Conservation (phyloP, 352 stramenopile species). For the Heterotrichella gracilis region DNA sequence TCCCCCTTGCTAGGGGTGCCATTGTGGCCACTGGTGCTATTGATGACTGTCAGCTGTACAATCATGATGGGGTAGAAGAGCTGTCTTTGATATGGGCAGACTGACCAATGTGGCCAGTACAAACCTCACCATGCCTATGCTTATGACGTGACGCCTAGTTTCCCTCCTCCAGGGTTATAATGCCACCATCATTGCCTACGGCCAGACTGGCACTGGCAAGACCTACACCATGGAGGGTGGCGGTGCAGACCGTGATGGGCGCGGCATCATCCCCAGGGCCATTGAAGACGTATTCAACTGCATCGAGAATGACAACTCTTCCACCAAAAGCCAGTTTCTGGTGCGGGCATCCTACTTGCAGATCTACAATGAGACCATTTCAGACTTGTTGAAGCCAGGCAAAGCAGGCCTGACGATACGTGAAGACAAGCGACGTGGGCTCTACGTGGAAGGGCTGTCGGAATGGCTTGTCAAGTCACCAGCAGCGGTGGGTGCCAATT, state of each 20-base stretch:
- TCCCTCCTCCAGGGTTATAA: conserved; percentile 37
- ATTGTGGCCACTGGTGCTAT: too few relatives aligned
- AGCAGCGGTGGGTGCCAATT: too few relatives aligned
- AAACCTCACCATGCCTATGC: too few relatives aligned
- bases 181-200: conserved; percentile 29
- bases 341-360: conserved; percentile 57
- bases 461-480: conserved; percentile 60
- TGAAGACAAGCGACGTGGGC: conserved; percentile 39
- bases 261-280: conserved; percentile 27
- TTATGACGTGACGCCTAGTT: too few relatives aligned
- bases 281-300: conserved; percentile 30
- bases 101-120: too few relatives aligned
- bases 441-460: conserved; percentile 63
- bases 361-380: conserved; percentile 69
- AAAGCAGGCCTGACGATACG: conserved; percentile 53
- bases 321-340: conserved; percentile 37
- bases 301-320: conserved; percentile 38
- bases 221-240: conserved; percentile 31
- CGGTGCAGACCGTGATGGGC: conserved; percentile 14
- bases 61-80: too few relatives aligned
- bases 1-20: too few relatives aligned
- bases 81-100: too few relatives aligned
- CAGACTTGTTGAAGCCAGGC: conserved; percentile 58
- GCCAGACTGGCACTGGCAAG: conserved; percentile 28
- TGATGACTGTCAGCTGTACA: too few relatives aligned